Evolutionary conservation across 768 basidiomycete genomes (phyloP).

Genomic region (Trametes coccinea): DNA sequence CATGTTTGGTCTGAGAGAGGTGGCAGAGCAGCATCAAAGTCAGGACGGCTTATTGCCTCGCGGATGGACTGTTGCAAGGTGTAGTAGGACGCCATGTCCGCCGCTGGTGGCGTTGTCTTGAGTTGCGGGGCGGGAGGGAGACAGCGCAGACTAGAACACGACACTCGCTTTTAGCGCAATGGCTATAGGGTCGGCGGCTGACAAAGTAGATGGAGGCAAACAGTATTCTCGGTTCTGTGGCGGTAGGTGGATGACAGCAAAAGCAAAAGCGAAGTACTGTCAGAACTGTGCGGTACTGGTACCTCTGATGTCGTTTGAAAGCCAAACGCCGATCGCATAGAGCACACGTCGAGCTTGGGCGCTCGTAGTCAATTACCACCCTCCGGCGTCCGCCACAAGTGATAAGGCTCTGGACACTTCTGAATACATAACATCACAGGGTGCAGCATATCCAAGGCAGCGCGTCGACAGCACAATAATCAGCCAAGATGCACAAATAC

Average conservation of each 20-base stretch:
- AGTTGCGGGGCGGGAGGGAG: not conserved
- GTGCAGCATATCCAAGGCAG: too few species aligned
- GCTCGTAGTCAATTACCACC: too few species aligned
- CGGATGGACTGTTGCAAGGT: conserved; percentile 26
- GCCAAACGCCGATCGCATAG: too few species aligned
- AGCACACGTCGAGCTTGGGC: too few species aligned
- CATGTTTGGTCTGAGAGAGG: conserved; percentile 33
- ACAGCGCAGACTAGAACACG: not conserved
- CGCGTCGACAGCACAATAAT: too few species aligned
- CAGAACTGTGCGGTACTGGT: too few species aligned
- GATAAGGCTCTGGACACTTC: too few species aligned
- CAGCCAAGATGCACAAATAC: too few species aligned
- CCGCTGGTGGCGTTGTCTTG: not conserved
- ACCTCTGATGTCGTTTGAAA: too few species aligned
- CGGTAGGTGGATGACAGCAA: conserved; percentile 6
- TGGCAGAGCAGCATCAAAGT: conserved; percentile 36
- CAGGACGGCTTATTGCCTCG: conserved; percentile 22
- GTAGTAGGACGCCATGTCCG: conserved; percentile 7
- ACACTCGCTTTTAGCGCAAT: too few species aligned
- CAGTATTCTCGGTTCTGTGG: not conserved
- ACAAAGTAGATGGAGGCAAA: not conserved
- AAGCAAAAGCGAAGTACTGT: not conserved
- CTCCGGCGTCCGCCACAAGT: too few species aligned
- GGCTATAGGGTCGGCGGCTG: not conserved
- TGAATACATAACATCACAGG: too few species aligned